A percentile compares a stretch with the other conserved stretches of the same genome.
phyloP scores from a whole-genome alignment of 129 eudicot genomes.

The Rutidosis leptorrhynchoides region DNA sequence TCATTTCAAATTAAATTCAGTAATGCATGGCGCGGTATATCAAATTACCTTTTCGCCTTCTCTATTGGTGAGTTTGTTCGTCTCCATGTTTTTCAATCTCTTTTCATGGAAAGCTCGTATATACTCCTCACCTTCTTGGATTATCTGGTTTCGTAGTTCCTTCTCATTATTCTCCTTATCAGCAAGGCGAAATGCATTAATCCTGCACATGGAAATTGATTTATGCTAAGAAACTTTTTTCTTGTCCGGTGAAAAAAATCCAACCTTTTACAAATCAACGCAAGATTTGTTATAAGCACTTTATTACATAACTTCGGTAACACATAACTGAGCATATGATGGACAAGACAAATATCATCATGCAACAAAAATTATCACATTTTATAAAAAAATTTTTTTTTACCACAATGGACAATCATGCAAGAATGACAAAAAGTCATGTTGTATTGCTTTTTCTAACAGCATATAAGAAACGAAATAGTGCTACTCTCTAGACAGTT shows the following conservation, averaged over 20 bases:
- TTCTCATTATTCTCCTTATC: constrained; percentile 68
- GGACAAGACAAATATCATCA: not conserved
- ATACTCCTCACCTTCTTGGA: constrained; percentile 58
- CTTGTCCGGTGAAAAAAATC: not conserved
- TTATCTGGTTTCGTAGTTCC: constrained; percentile 52
- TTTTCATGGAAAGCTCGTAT: constrained; percentile 57
- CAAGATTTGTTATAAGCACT: no score
- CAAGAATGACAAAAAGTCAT: not conserved
- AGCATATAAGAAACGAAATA: not conserved
- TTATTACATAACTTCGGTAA: no score
- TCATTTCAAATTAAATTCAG: not conserved
- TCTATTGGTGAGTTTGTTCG: constrained; percentile 55
- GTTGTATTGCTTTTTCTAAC: not conserved
- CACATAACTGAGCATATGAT: not conserved
- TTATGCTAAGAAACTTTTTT: not conserved
- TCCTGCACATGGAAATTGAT: constrained; percentile 31
- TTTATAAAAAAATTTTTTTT: no score
- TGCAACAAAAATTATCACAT: not conserved
- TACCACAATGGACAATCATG: not conserved
- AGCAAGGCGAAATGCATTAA: constrained; percentile 59
- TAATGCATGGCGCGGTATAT: not conserved
- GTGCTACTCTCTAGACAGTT: not conserved
- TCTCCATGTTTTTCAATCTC: constrained; percentile 45
- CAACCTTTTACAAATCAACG: not conserved
- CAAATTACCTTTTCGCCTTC: constrained; percentile 64